Evolutionary conservation across 1,139 yeast species (phyloP).

Genomic region (Protomyces inundatus): DNA sequence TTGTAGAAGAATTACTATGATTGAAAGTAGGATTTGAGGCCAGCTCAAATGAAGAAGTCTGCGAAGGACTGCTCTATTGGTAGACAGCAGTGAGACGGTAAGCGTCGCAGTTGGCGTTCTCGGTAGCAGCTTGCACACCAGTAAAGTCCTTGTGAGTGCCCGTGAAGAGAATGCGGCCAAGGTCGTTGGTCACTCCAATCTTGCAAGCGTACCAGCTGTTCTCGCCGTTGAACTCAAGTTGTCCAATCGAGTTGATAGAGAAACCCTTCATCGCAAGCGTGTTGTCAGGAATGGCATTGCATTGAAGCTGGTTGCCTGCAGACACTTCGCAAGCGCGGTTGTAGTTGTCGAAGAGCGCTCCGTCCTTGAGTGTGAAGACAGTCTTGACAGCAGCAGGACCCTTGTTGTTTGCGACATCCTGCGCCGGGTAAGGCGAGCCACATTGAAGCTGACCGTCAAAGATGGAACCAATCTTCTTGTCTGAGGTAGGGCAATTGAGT

Average conservation of each 20-base stretch:
- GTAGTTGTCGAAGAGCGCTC: background rate
- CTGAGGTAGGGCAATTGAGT: background rate
- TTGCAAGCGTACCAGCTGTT: background rate
- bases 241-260: background rate
- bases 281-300: background rate
- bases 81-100: background rate
- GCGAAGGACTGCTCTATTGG: background rate
- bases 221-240: background rate
- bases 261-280: background rate
- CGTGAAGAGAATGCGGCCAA: background rate
- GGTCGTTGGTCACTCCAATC: background rate
- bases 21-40: no score
- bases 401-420: background rate
- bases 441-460: background rate
- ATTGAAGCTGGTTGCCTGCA: background rate
- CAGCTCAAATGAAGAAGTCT: no score
- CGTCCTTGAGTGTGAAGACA: background rate
- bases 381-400: background rate
- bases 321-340: background rate
- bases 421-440: background rate
- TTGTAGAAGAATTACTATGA: no score
- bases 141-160: constrained; percentile 2
- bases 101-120: background rate
- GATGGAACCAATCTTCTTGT: background rate
- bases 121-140: background rate